A percentile compares a stretch with the other conserved stretches of the same genome.
These are phyloP conservation scores for Alternaria postmessia DNA, from an alignment of 2,329 filamentous ascomycete genomes.

Conservation along the genomic window DNA sequence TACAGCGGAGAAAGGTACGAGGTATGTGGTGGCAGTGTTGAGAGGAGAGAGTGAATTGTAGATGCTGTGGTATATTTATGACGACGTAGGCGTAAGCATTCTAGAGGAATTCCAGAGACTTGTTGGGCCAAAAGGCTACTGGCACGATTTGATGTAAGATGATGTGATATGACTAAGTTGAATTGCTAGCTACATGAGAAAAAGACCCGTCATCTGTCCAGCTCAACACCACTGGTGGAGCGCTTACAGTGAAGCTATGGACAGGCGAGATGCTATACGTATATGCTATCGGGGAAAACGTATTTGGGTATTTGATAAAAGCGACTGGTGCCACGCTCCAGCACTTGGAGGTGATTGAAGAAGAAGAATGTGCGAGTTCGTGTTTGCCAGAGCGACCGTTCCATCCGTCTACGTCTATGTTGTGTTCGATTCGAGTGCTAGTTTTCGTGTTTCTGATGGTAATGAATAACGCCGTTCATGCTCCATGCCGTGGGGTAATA, in stretches of 20 bases:
- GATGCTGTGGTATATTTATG: background rate
- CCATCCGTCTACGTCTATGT: slow-evolving; percentile 6
- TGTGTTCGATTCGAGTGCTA: slow-evolving; percentile 8
- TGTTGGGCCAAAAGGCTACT: background rate
- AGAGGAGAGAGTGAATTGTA: background rate
- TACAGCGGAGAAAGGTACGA: background rate
- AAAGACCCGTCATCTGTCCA: slow-evolving; percentile 41
- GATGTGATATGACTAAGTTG: background rate
- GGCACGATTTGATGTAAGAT: background rate
- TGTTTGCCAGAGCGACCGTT: slow-evolving; percentile 19
- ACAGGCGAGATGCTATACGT: slow-evolving; percentile 35
- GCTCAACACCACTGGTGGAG: slow-evolving; percentile 42
- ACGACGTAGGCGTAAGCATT: background rate
- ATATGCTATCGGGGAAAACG: slow-evolving; percentile 16
- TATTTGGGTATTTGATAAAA: slow-evolving; percentile 32
- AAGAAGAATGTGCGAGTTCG: slow-evolving; percentile 26
- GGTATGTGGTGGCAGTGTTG: background rate
- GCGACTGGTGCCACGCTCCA: slow-evolving; percentile 45
- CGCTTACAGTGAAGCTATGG: slow-evolving; percentile 40
- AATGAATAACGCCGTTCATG: slow-evolving; percentile 43
- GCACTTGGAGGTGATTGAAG: slow-evolving; percentile 46
- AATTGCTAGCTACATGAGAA: slow-evolving; percentile 6
- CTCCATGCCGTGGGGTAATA: slow-evolving; percentile 25
- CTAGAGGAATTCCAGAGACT: background rate
- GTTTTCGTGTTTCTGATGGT: slow-evolving; percentile 28